These are phyloP conservation scores for Mayamaea pseudoterrestris DNA, from an alignment of 108 stramenopile genomes.

Conservation along the genomic window DNA sequence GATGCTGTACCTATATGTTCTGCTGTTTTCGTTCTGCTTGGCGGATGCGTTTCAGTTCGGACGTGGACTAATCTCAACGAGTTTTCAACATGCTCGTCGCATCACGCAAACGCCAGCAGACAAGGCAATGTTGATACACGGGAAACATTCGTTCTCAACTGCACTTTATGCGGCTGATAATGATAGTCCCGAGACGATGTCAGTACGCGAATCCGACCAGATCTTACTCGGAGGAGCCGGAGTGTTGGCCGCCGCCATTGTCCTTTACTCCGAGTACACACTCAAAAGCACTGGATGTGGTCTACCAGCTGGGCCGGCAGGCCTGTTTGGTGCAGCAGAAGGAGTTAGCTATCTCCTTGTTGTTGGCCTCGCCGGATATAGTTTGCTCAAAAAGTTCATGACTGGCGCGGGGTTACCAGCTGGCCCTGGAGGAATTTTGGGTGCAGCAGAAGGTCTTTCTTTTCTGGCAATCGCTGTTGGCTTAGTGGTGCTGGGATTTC, in stretches of 20 bases:
- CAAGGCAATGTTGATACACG: too few relatives aligned
- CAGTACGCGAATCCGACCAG: conserved; percentile 22
- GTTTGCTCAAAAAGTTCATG: conserved; percentile 35
- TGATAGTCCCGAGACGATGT: too few relatives aligned
- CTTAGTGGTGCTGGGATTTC: conserved; percentile 40
- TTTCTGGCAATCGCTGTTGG: conserved; percentile 51
- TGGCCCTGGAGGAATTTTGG: conserved; percentile 51
- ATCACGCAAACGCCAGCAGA: too few relatives aligned
- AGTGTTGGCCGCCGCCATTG: conserved; percentile 28
- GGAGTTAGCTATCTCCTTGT: conserved; percentile 55
- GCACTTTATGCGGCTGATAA: too few relatives aligned
- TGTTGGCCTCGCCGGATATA: conserved; percentile 31
- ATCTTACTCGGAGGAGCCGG: conserved; percentile 27
- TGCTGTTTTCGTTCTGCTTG: too few relatives aligned
- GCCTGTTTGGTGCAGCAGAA: conserved; percentile 46
- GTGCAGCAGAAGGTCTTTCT: conserved; percentile 56
- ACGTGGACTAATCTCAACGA: too few relatives aligned
- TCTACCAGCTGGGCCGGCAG: conserved; percentile 61
- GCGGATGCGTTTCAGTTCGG: too few relatives aligned
- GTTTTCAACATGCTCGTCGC: too few relatives aligned
- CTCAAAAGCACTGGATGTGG: conserved; percentile 65
- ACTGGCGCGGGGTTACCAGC: conserved; percentile 57
- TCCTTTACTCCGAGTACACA: conserved; percentile 49
- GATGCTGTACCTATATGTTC: too few relatives aligned
- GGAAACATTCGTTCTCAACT: too few relatives aligned